Base-by-base conservation (phyloP, 805 yeast genomes). In the Naumovozyma castellii region DNA sequence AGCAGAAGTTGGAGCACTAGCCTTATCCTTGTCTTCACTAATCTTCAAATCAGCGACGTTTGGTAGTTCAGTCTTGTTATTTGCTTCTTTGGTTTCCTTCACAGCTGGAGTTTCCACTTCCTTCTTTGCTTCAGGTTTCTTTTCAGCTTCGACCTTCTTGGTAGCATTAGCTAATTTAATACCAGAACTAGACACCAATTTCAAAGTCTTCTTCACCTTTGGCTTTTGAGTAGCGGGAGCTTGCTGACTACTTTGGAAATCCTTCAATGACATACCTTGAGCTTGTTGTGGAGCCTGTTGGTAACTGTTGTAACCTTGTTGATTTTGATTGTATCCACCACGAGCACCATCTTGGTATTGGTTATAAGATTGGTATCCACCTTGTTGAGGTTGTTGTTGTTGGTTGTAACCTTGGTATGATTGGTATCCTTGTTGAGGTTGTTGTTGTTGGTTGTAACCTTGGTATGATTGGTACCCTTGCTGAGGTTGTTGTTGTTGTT, bases 241-340 rank as follows among this genome's bases (percentile, higher is more conserved):
- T 41, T 69, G 62, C 56, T 77, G 73, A 57, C 79, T 84, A 57
- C 80, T 80, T 57, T 83, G 80, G 66, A 77, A 85, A 49, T 84
- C 94, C 39, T 86, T 94, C 52, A 85, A 70, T 31, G 88, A 73
- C 85, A 84, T 78, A 45, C 78, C 80, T 52, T 68, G 69, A 31
- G 54, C 60, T 43, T 59, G 61, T 29, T 46, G 46, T 35, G 57
- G 48, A 42, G 51, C 60, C 32, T 29, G 32, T 29, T 29, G 32
- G 14, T 29, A 12, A 13, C 13, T 12, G 5, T 6, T 39, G 15
- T 34, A 41, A 17, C 35, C 39, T 15, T 51, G 58, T 57, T 57
- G 49, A 47, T 56, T 51, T 32, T 46, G 48, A 41, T 42, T 41
- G 16, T 46, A 44, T 33, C 54, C 47, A 30, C 48, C 50, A 29